Percentiles rank a stretch among this genome's conserved stretches.
phyloP scores from a whole-genome alignment of 495 filamentous ascomycete species.

The Hyaloscypha hepaticicola region DNA sequence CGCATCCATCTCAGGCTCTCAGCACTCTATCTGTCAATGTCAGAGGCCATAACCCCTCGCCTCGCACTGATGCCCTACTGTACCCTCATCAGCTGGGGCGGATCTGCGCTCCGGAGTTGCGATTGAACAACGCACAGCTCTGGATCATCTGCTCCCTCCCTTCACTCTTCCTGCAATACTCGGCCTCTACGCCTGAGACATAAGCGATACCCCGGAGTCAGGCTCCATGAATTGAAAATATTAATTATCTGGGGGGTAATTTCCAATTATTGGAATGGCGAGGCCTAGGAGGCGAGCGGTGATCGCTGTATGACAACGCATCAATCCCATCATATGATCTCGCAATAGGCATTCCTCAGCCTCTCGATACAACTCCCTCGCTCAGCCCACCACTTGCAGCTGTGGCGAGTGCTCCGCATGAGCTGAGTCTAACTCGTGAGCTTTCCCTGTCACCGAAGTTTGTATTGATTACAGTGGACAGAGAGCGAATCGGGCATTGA shows the following conservation, averaged over 20 bases:
- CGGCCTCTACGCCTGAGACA: conserved; percentile 5
- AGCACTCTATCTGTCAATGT: neutral
- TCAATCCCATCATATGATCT: neutral
- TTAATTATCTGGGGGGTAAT: neutral
- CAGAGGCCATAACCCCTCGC: neutral
- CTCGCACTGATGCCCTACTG: neutral
- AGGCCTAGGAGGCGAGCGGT: neutral
- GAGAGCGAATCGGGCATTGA: neutral
- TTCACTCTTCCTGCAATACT: no score
- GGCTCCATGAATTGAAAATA: neutral
- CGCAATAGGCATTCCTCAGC: conserved; percentile 1
- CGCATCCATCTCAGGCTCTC: neutral
- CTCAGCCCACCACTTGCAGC: conserved; percentile 1
- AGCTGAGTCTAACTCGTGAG: conserved; percentile 21
- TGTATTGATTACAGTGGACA: neutral
- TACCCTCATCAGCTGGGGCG: neutral
- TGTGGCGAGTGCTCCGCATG: conserved; percentile 15
- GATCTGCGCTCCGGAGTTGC: neutral
- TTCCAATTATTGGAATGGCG: neutral
- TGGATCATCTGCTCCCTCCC: conserved; percentile 17
- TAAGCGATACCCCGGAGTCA: neutral
- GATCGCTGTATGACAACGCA: conserved; percentile 24
- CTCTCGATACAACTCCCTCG: conserved; percentile 8
- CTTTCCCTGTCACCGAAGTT: neutral
- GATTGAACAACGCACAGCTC: conserved; percentile 5